Evolutionary conservation across 2,329 filamentous ascomycete species (phyloP).

Genomic region (Blumeria graminis): DNA sequence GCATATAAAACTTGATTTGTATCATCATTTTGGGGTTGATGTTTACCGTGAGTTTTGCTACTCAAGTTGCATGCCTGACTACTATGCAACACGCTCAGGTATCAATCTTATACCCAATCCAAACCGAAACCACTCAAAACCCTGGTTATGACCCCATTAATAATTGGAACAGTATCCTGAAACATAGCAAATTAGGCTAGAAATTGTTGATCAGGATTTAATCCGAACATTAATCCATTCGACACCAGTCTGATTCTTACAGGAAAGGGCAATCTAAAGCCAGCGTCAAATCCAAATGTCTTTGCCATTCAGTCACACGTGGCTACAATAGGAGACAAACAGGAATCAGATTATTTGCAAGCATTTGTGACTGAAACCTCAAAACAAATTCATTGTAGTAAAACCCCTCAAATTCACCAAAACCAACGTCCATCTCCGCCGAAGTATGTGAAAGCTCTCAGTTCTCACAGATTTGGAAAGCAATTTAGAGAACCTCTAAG

Average conservation of each 20-base stretch:
- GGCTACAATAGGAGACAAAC: background rate
- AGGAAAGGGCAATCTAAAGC: background rate
- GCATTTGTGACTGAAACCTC: background rate
- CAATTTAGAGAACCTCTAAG: background rate
- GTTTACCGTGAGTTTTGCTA: no score
- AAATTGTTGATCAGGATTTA: no score
- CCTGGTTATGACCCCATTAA: no score
- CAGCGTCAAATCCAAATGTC: background rate
- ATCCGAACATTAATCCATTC: no score
- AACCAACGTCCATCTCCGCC: background rate
- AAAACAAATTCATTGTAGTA: background rate
- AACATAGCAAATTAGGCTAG: no score
- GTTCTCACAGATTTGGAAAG: background rate
- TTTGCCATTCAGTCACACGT: background rate
- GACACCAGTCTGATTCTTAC: background rate
- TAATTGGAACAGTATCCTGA: no score
- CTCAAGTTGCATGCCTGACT: no score
- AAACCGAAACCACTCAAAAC: no score
- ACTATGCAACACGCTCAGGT: no score
- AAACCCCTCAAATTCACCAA: background rate
- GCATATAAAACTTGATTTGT: no score
- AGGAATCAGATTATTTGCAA: background rate
- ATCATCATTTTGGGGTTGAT: no score
- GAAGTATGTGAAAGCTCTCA: background rate
- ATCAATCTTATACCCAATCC: no score